A percentile compares a stretch with the other conserved stretches of the same genome.
Conservation (phyloP, 495 filamentous ascomycete species). For the Xylaria cubensis region DNA sequence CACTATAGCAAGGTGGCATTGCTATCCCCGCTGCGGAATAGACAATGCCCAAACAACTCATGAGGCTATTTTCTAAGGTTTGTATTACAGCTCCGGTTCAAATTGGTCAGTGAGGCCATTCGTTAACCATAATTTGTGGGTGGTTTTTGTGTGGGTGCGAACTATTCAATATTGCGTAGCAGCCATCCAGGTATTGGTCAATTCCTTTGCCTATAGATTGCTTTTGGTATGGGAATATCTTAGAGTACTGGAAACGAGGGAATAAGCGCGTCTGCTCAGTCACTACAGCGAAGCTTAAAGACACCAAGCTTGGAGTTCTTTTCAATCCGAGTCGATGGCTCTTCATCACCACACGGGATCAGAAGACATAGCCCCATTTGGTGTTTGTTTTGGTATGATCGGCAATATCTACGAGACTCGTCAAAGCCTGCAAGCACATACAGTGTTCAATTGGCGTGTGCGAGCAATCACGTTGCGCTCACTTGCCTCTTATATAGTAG, state of each 20-base stretch:
- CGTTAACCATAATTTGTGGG: conserved; percentile 5
- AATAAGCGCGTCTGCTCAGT: conserved; percentile 1
- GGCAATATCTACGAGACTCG: neutral
- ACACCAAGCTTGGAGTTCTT: neutral
- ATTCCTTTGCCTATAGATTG: conserved; percentile 10
- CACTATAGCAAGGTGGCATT: conserved; percentile 15
- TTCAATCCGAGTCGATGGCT: neutral
- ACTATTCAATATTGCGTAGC: conserved; percentile 14
- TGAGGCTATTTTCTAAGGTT: conserved; percentile 14
- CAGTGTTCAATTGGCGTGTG: conserved; percentile 10
- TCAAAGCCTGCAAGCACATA: neutral
- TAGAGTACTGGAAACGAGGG: neutral
- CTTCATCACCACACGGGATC: neutral
- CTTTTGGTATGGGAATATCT: conserved; percentile 6
- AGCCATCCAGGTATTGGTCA: conserved; percentile 18
- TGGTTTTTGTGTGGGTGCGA: conserved; percentile 8
- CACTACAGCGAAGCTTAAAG: neutral
- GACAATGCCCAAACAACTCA: conserved; percentile 14
- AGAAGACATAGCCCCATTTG: neutral
- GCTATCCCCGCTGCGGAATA: conserved; percentile 19
- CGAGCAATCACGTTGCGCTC: conserved; percentile 5
- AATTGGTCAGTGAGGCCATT: conserved; percentile 22
- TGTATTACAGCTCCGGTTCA: neutral
- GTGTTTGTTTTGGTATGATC: neutral
- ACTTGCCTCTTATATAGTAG: conserved; percentile 3